phyloP scores from a whole-genome alignment of 768 basidiomycete genomes.

The Pholiota conissans region DNA sequence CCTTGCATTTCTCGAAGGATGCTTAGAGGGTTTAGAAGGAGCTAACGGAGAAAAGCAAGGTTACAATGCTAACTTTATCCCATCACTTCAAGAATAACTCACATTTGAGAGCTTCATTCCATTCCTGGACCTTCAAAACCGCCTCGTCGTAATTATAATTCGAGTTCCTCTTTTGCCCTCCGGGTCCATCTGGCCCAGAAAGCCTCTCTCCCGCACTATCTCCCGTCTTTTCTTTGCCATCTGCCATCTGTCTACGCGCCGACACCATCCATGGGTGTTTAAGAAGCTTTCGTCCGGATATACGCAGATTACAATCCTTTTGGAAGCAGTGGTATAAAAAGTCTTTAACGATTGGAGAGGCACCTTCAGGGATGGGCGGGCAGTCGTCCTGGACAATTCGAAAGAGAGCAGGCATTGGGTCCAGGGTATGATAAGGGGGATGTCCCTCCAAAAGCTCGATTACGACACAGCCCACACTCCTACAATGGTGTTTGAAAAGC shows the following conservation, averaged over 20 bases:
- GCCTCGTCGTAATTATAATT: constrained; percentile 94
- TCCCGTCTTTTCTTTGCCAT: constrained; percentile 30
- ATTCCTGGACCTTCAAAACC: constrained; percentile 93
- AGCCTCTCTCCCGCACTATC: constrained; percentile 34
- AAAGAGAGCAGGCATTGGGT: constrained; percentile 98
- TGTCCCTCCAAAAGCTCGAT: constrained; percentile 91
- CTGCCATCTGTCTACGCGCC: constrained; percentile 70
- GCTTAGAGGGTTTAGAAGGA: constrained; percentile 73
- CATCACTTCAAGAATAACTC: constrained; percentile 17
- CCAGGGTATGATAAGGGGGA: constrained; percentile 93
- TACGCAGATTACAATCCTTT: constrained; percentile 93
- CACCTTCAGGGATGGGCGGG: constrained; percentile 94
- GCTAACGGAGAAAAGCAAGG: constrained; percentile 38
- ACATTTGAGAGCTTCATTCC: constrained; percentile 98
- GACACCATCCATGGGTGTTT: constrained; percentile 96
- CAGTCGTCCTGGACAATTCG: constrained; percentile 98
- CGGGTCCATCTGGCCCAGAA: constrained; percentile 36
- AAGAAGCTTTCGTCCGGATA: constrained; percentile 90
- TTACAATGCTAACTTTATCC: background rate
- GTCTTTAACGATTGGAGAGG: constrained; percentile 93
- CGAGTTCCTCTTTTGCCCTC: constrained; percentile 49
- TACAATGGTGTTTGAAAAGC: constrained; percentile 16
- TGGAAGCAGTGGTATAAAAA: constrained; percentile 98
- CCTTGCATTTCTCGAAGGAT: constrained; percentile 49
- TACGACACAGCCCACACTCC: constrained; percentile 96